phyloP scores from a whole-genome alignment of 176 grass and related monocot species.

The Oryza officinalis region DNA sequence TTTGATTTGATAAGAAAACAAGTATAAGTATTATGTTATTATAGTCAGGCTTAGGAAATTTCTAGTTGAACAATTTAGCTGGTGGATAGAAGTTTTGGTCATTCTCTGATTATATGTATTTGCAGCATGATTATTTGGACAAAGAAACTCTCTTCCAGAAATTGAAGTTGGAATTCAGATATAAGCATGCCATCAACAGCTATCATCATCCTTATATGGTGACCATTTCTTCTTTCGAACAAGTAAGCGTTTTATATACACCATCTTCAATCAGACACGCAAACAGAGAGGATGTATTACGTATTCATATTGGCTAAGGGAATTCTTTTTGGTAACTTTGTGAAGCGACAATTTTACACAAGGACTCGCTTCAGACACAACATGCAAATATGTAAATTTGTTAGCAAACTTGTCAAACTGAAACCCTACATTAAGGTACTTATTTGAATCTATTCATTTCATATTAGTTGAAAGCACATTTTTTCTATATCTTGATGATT shows the following conservation, averaged over 20 bases:
- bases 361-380: not conserved
- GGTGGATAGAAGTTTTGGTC: too few species aligned
- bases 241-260: not conserved
- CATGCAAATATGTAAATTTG: not conserved
- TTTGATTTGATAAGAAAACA: too few species aligned
- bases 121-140: not conserved
- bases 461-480: not conserved
- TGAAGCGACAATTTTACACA: not conserved
- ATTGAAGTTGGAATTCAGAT: slow-evolving; percentile 26
- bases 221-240: slow-evolving; percentile 1
- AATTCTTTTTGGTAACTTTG: not conserved
- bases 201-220: not conserved
- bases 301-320: not conserved
- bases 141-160: not conserved
- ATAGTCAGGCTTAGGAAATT: too few species aligned
- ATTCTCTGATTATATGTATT: not conserved
- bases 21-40: too few species aligned
- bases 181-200: slow-evolving; percentile 22
- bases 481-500: not conserved
- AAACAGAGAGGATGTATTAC: not conserved
- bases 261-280: not conserved
- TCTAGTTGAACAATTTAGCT: too few species aligned
- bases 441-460: not conserved
- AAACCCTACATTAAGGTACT: slow-evolving; percentile 27
- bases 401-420: slow-evolving; percentile 6